Percentiles rank a stretch among this genome's conserved stretches.
These are phyloP conservation scores for Wickerhamomyces sydowiorum DNA, from an alignment of 805 yeast species.

Conservation along the genomic window DNA sequence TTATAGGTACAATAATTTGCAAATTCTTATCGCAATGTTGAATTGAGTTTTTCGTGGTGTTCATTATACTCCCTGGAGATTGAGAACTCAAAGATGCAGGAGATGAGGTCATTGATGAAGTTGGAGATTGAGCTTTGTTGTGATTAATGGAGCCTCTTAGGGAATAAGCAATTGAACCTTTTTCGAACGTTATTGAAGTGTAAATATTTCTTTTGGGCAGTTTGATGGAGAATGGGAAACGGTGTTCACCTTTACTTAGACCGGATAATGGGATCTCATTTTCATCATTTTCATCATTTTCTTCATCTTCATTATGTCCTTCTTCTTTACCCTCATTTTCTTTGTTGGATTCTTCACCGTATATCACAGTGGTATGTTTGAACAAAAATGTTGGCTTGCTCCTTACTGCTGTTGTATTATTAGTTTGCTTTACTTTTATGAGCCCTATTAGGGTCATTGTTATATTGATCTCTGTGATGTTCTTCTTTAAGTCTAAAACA, in stretches of 20 bases:
- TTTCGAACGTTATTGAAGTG: slow-evolving; percentile 76
- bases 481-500: slow-evolving; percentile 48
- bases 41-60: slow-evolving; percentile 22
- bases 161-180: slow-evolving; percentile 71
- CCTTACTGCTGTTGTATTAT: slow-evolving; percentile 47
- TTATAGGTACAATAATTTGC: slow-evolving; percentile 65
- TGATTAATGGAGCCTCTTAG: slow-evolving; percentile 41
- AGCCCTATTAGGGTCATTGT: slow-evolving; percentile 50
- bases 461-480: slow-evolving; percentile 47
- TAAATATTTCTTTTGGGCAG: slow-evolving; percentile 69
- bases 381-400: slow-evolving; percentile 48
- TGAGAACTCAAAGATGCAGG: slow-evolving; percentile 16
- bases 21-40: slow-evolving; percentile 51
- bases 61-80: slow-evolving; percentile 8
- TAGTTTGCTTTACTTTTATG: slow-evolving; percentile 45
- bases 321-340: slow-evolving; percentile 7
- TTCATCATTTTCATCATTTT: not conserved
- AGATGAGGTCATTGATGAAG: slow-evolving; percentile 13
- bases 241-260: slow-evolving; percentile 75
- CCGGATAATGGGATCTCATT: slow-evolving; percentile 28
- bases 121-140: slow-evolving; percentile 10
- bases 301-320: slow-evolving; percentile 6
- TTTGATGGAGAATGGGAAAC: slow-evolving; percentile 79
- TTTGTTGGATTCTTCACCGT: slow-evolving; percentile 35
- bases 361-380: slow-evolving; percentile 52